Percentiles rank a stretch among this genome's conserved stretches.
Conservation (phyloP, 352 stramenopile genomes). For the Phytopythium oedochilum region DNA sequence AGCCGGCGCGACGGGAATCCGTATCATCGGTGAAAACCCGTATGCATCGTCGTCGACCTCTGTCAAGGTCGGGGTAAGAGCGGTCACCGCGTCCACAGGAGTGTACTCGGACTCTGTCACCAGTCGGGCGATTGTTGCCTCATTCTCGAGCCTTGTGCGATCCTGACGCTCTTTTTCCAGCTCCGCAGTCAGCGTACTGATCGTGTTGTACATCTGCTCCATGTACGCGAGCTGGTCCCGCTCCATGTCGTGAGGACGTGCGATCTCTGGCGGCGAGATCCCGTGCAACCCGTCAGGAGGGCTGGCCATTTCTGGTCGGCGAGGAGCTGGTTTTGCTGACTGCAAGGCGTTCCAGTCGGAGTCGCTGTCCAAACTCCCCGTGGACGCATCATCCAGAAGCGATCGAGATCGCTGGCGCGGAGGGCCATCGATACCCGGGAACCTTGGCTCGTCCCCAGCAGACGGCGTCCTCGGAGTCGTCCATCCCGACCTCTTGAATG, state of each 20-base stretch:
- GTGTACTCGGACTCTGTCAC: conserved; percentile 21
- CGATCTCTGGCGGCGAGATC: conserved; percentile 6
- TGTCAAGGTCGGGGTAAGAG: background rate
- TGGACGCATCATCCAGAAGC: background rate
- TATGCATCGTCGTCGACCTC: conserved; percentile 13
- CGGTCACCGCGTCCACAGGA: conserved; percentile 8
- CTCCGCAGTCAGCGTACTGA: conserved; percentile 42
- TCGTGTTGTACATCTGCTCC: conserved; percentile 67
- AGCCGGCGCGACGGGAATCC: background rate
- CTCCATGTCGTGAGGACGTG: conserved; percentile 14
- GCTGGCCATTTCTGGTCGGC: conserved; percentile 4
- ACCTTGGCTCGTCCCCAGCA: background rate
- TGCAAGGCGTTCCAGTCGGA: conserved; percentile 9
- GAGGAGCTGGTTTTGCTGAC: conserved; percentile 10
- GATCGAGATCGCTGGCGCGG: background rate
- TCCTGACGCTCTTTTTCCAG: conserved; percentile 39
- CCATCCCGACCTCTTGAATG: conserved; percentile 41
- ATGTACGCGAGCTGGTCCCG: conserved; percentile 54
- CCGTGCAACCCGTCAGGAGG: conserved; percentile 1
- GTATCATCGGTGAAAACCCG: conserved; percentile 3
- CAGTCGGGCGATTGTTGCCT: conserved; percentile 10
- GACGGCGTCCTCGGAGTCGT: conserved; percentile 27
- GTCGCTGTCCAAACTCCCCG: background rate
- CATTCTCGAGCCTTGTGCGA: conserved; percentile 9
- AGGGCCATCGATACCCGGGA: background rate